These are phyloP conservation scores for Trichoderma afroharzianum DNA, from an alignment of 2,329 filamentous ascomycete genomes.

Conservation along the genomic window DNA sequence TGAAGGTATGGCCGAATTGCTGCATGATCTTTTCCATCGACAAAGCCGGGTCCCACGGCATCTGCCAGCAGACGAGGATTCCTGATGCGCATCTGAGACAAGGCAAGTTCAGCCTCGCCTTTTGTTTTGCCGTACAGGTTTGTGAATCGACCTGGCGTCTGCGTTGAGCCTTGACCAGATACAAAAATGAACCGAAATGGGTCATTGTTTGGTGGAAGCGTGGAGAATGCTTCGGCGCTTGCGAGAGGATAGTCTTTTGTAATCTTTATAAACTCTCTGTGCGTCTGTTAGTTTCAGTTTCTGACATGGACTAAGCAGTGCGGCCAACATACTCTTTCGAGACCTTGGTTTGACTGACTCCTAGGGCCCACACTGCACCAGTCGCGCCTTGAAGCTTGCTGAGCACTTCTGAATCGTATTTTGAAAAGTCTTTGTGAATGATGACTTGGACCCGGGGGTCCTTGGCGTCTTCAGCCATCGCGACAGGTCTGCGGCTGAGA, in stretches of 20 bases:
- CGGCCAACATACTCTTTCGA: neutral
- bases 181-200: neutral
- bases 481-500: slow-evolving; percentile 15
- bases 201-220: neutral
- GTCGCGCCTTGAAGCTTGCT: slow-evolving; percentile 14
- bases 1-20: neutral
- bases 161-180: slow-evolving; percentile 1
- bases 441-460: slow-evolving; percentile 13
- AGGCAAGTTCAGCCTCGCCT: neutral
- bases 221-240: neutral
- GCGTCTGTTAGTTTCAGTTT: rapidly evolving
- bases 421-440: slow-evolving; percentile 16
- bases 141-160: neutral
- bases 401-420: slow-evolving; percentile 8
- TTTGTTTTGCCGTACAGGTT: neutral
- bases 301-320: too few relatives aligned
- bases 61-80: neutral
- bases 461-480: slow-evolving; percentile 11
- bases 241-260: neutral
- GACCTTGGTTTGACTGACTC: neutral
- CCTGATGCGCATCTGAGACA: neutral
- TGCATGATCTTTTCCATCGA: neutral
- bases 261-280: neutral
- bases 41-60: neutral
- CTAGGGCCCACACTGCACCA: slow-evolving; percentile 16